Conservation (phyloP, 1,284 basidiomycete genomes). For the Tremellales sp. region DNA sequence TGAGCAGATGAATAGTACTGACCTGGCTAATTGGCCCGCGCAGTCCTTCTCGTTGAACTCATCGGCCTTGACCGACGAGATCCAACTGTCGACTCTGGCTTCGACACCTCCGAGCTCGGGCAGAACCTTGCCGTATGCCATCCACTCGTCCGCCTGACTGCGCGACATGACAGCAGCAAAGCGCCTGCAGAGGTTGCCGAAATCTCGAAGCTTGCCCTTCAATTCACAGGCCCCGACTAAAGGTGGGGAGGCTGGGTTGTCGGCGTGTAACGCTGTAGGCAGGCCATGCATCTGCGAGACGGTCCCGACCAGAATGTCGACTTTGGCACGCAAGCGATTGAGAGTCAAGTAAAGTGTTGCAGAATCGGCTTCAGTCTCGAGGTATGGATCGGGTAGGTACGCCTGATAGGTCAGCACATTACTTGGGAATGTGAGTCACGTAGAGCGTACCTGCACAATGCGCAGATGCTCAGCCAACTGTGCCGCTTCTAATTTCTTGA, state of each 20-base stretch:
- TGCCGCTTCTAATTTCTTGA: constrained; percentile 73
- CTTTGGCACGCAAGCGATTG: constrained; percentile 75
- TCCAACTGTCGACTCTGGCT: constrained; percentile 84
- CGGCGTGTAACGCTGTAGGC: constrained; percentile 72
- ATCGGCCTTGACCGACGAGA: constrained; percentile 74
- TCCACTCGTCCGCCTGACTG: constrained; percentile 75
- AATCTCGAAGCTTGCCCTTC: constrained; percentile 70
- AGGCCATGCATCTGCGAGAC: constrained; percentile 76
- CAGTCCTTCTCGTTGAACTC: constrained; percentile 91
- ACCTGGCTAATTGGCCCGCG: constrained; percentile 82
- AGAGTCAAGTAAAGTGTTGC: constrained; percentile 87
- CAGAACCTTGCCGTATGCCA: constrained; percentile 76
- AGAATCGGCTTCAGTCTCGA: constrained; percentile 79
- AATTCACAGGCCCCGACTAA: constrained; percentile 89
- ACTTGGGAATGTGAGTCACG: not conserved
- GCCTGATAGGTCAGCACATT: constrained; percentile 53
- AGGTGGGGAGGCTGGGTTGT: constrained; percentile 61
- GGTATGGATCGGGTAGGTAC: constrained; percentile 77
- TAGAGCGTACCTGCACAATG: constrained; percentile 48
- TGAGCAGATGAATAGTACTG: constrained; percentile 43
- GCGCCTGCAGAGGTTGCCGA: constrained; percentile 77
- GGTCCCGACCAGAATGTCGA: constrained; percentile 74
- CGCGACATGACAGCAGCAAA: constrained; percentile 75
- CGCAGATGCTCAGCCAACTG: constrained; percentile 72
- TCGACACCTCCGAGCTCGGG: constrained; percentile 83